Conservation (phyloP, 2,329 filamentous ascomycete genomes). For the Beauveria scarabaeidicola region DNA sequence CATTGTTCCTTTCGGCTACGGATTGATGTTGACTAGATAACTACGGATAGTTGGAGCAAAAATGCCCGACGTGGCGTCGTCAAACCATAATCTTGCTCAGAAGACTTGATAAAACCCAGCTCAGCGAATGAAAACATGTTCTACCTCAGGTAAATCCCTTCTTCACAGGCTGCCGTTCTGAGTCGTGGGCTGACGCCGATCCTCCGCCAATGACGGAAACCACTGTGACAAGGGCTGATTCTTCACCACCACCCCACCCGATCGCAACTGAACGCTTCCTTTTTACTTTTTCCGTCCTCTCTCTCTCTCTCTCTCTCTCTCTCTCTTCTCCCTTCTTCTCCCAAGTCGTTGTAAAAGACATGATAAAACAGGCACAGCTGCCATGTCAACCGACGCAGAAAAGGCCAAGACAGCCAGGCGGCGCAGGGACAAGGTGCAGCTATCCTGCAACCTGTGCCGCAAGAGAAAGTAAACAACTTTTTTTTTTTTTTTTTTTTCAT, state of each 20-base stretch:
- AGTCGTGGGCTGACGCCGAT: too few species aligned
- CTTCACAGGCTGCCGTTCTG: too few species aligned
- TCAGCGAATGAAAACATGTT: too few species aligned
- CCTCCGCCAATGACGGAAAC: too few species aligned
- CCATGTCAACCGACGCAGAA: slow-evolving; percentile 1
- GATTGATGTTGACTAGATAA: too few species aligned
- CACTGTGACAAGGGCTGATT: too few species aligned
- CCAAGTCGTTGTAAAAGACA: not conserved
- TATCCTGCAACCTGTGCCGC: slow-evolving; percentile 7
- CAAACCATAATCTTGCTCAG: not conserved
- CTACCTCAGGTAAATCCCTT: too few species aligned
- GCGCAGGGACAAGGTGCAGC: slow-evolving; percentile 7
- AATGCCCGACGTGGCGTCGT: not conserved
- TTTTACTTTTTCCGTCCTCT: too few species aligned
- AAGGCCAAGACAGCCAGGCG: not conserved
- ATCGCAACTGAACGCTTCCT: too few species aligned
- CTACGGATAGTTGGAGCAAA: not conserved
- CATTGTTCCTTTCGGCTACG: too few species aligned
- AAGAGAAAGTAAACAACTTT: not conserved
- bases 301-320: not conserved
- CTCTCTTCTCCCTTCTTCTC: not conserved
- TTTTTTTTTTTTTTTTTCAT: not conserved
- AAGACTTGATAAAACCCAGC: not conserved
- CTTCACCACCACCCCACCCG: too few species aligned
- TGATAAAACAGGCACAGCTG: not conserved